Conservation (phyloP, 805 yeast species). For the Suhomyces sp. region DNA sequence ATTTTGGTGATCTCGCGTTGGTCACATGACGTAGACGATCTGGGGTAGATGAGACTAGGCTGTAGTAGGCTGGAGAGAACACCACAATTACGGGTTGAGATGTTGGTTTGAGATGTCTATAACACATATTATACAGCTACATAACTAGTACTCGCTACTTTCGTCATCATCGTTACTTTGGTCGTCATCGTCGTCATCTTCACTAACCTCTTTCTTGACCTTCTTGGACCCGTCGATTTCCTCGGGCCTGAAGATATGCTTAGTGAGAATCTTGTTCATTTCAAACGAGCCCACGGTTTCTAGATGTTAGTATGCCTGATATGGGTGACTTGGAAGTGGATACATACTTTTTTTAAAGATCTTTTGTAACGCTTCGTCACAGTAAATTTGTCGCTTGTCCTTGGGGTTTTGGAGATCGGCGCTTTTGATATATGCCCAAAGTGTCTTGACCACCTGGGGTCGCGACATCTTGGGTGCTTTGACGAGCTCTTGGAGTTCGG, state of each 20-base stretch:
- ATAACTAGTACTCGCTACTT: slow-evolving; percentile 6
- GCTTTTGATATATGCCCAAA: slow-evolving; percentile 70
- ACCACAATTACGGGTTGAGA: not conserved
- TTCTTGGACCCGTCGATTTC: slow-evolving; percentile 15
- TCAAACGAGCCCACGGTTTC: slow-evolving; percentile 51
- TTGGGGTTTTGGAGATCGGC: slow-evolving; percentile 62
- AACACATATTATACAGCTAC: slow-evolving; percentile 1
- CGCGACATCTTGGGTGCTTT: slow-evolving; percentile 48
- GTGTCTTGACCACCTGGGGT: slow-evolving; percentile 63
- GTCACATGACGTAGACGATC: slow-evolving; percentile 4
- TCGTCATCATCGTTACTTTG: slow-evolving; percentile 8
- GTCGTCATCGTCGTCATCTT: slow-evolving; percentile 6
- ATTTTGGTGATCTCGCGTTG: not conserved
- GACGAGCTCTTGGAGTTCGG: slow-evolving; percentile 49
- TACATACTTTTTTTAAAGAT: slow-evolving; percentile 57
- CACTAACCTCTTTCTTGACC: slow-evolving; percentile 4
- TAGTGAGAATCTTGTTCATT: slow-evolving; percentile 53
- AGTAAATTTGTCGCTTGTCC: slow-evolving; percentile 61
- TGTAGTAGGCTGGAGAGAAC: not conserved
- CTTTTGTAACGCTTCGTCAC: slow-evolving; percentile 55
- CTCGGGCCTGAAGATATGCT: slow-evolving; percentile 46
- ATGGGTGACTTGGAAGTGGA: not conserved
- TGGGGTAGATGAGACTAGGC: not conserved
- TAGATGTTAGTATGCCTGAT: slow-evolving; percentile 12
- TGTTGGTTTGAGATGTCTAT: not conserved